These are phyloP conservation scores for Dillenia turbinata DNA, from an alignment of 164 flowering plant species.

Conservation along the genomic window DNA sequence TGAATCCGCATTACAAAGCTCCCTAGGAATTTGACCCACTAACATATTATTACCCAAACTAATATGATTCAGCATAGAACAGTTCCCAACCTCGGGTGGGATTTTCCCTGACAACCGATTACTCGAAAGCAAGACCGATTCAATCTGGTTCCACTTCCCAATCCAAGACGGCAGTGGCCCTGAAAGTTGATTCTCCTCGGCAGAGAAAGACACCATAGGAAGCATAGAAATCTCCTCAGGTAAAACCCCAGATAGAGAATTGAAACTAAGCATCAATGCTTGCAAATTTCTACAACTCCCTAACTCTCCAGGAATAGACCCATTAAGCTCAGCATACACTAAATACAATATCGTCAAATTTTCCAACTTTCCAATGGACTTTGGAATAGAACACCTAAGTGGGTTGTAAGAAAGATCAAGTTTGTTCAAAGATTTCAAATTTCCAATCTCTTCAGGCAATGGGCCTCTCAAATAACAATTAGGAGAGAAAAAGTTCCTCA, in stretches of 20 bases:
- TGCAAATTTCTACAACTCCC: constrained; percentile 51
- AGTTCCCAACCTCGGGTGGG: constrained; percentile 69
- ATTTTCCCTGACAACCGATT: constrained; percentile 54
- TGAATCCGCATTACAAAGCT: constrained; percentile 49
- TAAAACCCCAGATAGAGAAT: constrained; percentile 53
- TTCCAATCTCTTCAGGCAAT: constrained; percentile 48
- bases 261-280: constrained; percentile 63
- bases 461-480: constrained; percentile 58
- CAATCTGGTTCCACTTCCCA: constrained; percentile 49
- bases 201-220: constrained; percentile 51
- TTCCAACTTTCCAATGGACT: constrained; percentile 43
- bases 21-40: constrained; percentile 52
- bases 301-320: constrained; percentile 61
- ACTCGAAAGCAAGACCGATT: constrained; percentile 47
- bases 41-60: constrained; percentile 52
- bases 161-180: constrained; percentile 73
- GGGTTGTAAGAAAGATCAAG: constrained; percentile 75
- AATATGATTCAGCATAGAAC: constrained; percentile 42
- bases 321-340: constrained; percentile 49
- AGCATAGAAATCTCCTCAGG: constrained; percentile 53
- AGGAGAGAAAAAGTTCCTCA: constrained; percentile 37
- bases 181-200: constrained; percentile 59
- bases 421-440: constrained; percentile 31
- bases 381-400: constrained; percentile 52
- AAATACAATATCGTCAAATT: constrained; percentile 47